Evolutionary conservation across 805 yeast genomes (phyloP).

Genomic region (Yamadazyma laniorum): DNA sequence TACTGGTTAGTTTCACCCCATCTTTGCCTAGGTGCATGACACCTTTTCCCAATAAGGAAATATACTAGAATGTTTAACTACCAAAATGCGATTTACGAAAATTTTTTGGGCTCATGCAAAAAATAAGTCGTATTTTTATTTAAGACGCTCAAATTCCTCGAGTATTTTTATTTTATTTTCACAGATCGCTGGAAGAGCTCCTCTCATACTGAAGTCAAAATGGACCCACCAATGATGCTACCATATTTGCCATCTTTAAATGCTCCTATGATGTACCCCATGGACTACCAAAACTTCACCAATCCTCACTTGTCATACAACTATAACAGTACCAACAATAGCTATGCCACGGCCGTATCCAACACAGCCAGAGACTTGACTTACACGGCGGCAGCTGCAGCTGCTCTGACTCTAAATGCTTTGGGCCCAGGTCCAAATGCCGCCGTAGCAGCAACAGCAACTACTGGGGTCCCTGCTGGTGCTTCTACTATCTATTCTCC

Average conservation of each 20-base stretch:
- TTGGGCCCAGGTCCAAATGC: too few species aligned
- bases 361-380: neutral
- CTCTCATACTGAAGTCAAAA: too few species aligned
- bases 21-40: too few species aligned
- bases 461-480: neutral
- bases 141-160: slow-evolving; percentile 5
- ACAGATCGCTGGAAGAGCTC: too few species aligned
- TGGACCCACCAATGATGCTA: slow-evolving; percentile 15
- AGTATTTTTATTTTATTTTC: slow-evolving; percentile 3
- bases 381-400: neutral
- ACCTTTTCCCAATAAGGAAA: neutral
- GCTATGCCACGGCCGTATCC: neutral
- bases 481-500: slow-evolving; percentile 1
- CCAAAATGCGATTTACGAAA: slow-evolving; percentile 6
- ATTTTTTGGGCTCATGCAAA: slow-evolving; percentile 8
- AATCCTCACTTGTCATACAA: neutral
- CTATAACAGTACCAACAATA: neutral
- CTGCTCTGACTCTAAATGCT: too few species aligned
- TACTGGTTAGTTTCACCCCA: too few species aligned
- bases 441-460: neutral
- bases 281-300: slow-evolving; percentile 8
- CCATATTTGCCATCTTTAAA: slow-evolving; percentile 17
- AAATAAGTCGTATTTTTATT: slow-evolving; percentile 12
- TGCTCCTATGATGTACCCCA: slow-evolving; percentile 12
- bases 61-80: neutral